These are phyloP conservation scores for Termitomyces sp. DNA, from an alignment of 768 basidiomycete species.

Conservation along the genomic window DNA sequence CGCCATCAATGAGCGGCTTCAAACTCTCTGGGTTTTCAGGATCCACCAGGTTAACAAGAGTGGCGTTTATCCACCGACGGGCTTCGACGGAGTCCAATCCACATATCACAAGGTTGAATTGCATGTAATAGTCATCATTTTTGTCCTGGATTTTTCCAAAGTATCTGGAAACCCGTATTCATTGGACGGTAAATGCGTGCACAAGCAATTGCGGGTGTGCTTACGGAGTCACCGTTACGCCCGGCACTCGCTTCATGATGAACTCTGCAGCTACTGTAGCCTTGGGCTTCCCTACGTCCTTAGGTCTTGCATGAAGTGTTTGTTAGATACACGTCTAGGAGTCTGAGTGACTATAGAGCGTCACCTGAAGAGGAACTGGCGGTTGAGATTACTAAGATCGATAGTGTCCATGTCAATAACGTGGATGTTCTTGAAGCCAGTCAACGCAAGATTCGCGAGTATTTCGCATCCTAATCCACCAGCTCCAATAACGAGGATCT, in stretches of 20 bases:
- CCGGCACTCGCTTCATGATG: constrained; percentile 94
- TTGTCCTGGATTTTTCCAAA: constrained; percentile 99
- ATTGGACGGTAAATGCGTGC: background rate
- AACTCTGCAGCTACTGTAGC: constrained; percentile 93
- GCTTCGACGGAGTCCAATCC: constrained; percentile 98
- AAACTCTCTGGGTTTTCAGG: constrained; percentile 87
- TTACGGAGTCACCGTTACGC: constrained; percentile 95
- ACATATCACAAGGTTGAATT: constrained; percentile 96
- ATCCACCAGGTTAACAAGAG: constrained; percentile 92
- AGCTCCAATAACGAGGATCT: constrained; percentile 96
- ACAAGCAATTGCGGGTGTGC: constrained; percentile 21
- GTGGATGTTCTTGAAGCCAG: constrained; percentile 97
- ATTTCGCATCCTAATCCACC: constrained; percentile 98
- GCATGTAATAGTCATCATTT: constrained; percentile 88
- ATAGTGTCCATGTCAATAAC: constrained; percentile 99
- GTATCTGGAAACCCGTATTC: constrained; percentile 46
- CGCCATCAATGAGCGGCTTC: constrained; percentile 97
- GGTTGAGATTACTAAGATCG: constrained; percentile 97
- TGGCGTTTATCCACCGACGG: constrained; percentile 97
- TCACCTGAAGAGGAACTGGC: constrained; percentile 96
- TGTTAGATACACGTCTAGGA: background rate
- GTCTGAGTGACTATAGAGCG: constrained; percentile 10
- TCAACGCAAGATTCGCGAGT: constrained; percentile 89
- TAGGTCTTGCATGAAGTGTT: constrained; percentile 42
- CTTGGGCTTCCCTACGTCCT: constrained; percentile 93